Base-by-base conservation (phyloP, 257 asterid genomes). In the Hygrophila difformis region DNA sequence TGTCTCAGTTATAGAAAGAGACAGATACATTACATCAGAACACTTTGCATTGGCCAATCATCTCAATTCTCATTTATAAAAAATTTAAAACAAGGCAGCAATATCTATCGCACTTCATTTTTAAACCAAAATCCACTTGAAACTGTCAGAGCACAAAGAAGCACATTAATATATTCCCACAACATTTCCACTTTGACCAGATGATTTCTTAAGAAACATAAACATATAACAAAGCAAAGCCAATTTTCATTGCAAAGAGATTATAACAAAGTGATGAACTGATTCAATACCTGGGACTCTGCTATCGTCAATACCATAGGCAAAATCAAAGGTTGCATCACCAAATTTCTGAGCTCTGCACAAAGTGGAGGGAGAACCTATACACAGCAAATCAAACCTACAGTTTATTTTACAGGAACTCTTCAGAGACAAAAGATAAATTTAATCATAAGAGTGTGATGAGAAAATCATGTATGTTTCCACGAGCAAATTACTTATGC, bases 281-380 rank as follows among this genome's bases (percentile, higher is more conserved):
- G 45, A 50, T 11, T 11, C 14, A 40, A 49, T 74, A 91, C 99
- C 96, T 91, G 99, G 42, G 96, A 86, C 59, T 86, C 95, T 3
- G 99, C 99, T 55, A 91, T 86, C 21, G 99, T 91, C 64, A 91
- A 66, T 66, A 91, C 99, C 99, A 91, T 91, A 39, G 99, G 99
- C 60, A 91, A 78, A 73, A 91, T 91, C 88, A 91, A 78, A 31
- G 96, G 95, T 56, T 91, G 99, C 99, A 91, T 86, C 14, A 91
- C 99, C 89, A 91, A 49, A 69, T 91, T 91, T 18, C 99, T 77
- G 26, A 91, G 99, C 76, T 91, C 99, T 12, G 99, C 93, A 60
- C 96, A 86, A 55, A 91, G 95, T 37, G 99, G 99, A 49, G 99
- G 99, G 62, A 91, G 99, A 73, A 91, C 99, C 99, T 91, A 79